Evolutionary conservation across 78 protist species (phyloP).

Genomic region (Dictyostelium firmibasis): DNA sequence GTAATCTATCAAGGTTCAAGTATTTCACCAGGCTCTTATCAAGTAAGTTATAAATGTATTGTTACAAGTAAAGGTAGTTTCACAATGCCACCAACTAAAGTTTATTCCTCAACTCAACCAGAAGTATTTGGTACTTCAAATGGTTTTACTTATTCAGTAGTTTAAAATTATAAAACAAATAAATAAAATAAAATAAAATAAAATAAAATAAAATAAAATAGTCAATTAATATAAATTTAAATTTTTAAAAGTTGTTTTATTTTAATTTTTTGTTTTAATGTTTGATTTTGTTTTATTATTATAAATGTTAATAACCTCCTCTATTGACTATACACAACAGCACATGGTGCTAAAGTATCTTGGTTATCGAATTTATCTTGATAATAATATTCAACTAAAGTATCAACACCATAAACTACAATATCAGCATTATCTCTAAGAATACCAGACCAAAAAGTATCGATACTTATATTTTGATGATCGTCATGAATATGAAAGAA

Average conservation of each 20-base stretch:
- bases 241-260: too few relatives aligned
- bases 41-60: conserved; percentile 36
- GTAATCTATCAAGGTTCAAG: conserved; percentile 43
- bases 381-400: conserved; percentile 47
- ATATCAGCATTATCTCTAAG: conserved; percentile 53
- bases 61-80: conserved; percentile 52
- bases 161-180: background rate
- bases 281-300: too few relatives aligned
- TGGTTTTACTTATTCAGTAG: background rate
- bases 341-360: conserved; percentile 38
- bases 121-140: conserved; percentile 61
- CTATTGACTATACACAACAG: conserved; percentile 36
- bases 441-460: conserved; percentile 40
- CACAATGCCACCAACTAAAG: conserved; percentile 65
- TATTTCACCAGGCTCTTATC: conserved; percentile 40
- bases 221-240: too few relatives aligned
- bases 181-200: too few relatives aligned
- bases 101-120: conserved; percentile 46
- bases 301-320: background rate
- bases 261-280: too few relatives aligned
- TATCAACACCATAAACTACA: conserved; percentile 7
- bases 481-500: conserved; percentile 48
- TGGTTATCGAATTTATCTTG: conserved; percentile 27
- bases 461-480: background rate
- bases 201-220: background rate